Evolutionary conservation across 331 rosid species (phyloP), one percentile per base, ranked within the genome.

Genomic region (Telfairia occidentalis): DNA sequence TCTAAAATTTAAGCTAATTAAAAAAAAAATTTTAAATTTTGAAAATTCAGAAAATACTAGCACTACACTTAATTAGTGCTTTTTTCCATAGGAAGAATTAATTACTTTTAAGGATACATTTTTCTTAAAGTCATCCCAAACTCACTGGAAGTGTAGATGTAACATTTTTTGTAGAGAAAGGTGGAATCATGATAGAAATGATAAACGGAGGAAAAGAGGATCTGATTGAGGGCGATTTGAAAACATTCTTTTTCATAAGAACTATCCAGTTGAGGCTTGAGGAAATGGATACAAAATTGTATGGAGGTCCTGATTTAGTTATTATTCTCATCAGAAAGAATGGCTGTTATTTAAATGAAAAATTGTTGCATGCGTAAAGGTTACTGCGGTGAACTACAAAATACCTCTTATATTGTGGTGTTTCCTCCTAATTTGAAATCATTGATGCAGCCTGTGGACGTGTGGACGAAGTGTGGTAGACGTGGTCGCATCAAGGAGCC

Each of bases 401-500:
- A 29, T 11, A 59, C 1, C 3, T 30, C 24, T 30, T 60, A 16
- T 5, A 32, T 32, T 13, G 12, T 40, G n/a, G 40, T 42, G 13
- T 42, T 28, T n/a, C 55, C 74, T 16, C 18, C 75, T 46, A 28
- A 45, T 15, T 19, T 45, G 9, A 19, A 26, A 43, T 84, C 38
- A 81, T 82, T 71, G 59, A 84, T 86, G 85, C 92, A 95, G 99
- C 99, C 99, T 55, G 96, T 95, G 34, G 99, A 95, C 79, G 88
- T 95, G 48, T 90, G 86, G 86, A 78, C 88, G 61, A 95, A 95
- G 75, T 80, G 92, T 24, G 99, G 97, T 46, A 95, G 89, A 34
- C 97, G 97, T 6, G 97, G 99, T 48, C 90, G 97, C 72, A 84
- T 92, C 37, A 95, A 92, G 85, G 99, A 95, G 78, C 92, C 99